Base-by-base conservation (phyloP, 2,329 filamentous ascomycete genomes). In the Alternaria conjuncta region DNA sequence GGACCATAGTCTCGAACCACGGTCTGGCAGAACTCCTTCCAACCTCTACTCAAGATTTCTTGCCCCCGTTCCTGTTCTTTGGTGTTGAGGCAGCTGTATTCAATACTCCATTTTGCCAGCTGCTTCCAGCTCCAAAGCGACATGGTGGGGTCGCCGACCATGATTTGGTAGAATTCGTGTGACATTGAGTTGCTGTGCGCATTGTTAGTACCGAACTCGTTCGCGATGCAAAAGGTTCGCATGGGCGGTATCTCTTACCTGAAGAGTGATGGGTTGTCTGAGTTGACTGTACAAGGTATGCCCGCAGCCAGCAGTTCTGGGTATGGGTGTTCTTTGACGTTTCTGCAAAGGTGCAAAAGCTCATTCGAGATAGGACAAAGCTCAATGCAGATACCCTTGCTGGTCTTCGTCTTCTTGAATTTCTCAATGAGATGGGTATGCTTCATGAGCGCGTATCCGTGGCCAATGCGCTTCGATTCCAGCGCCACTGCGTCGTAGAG, bases 301-400 rank as follows among this genome's bases (percentile, higher is more conserved):
- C 90, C 88, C 57, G 90, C 89, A n/a, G 90, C 90, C 58, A 93
- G 82, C 23, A 94, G 81, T 64, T 85, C 83, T 43, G 92, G 92
- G 75, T 90, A 87, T 15, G 89, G 81, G 71, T 93, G 91, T 12
- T 90, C 89, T 41, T 86, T 85, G 60, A 89, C 85, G 49, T 87
- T 85, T 9, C 88, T 85, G 55, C 89, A 91, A 18, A 94, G 83
- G 32, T 91, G 90, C 18, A 93, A 80, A 0, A 93, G 83, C 81
- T 94, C 91, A 72, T 93, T 94, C 1, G 90, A 93, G 54, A 93
- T 92, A 0, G 91, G 91, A 69, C 91, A 93, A 2, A 92, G 81
- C 80, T 94, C 91, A n/a, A 94, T 83, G 68, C 90, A 92, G 32
- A 93, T 86, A 1, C 73, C 75, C 0, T 57, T 44, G 9, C 47